Percentiles rank a stretch among this genome's conserved stretches.
Evolutionary conservation across 345 rosid species (phyloP).

Genomic region (Eucalyptus fibrosa): DNA sequence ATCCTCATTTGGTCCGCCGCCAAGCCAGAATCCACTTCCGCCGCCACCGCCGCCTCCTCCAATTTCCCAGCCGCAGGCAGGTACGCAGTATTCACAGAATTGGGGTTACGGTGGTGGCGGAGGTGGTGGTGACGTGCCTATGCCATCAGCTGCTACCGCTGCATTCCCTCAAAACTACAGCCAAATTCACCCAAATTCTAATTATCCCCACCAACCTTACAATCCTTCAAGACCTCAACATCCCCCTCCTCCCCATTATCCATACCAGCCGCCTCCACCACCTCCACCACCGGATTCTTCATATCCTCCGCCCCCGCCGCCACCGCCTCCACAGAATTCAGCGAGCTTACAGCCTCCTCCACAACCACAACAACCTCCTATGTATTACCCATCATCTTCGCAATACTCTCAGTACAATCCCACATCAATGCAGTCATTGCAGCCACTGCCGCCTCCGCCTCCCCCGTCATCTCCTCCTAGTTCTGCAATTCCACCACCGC

Average conservation of each 20-base stretch:
- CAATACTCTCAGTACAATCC: slow-evolving; percentile 34
- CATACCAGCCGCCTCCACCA: slow-evolving; percentile 54
- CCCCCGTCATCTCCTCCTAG: slow-evolving; percentile 22
- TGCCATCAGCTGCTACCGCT: slow-evolving; percentile 11
- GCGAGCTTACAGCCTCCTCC: not conserved
- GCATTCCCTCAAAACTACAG: not conserved
- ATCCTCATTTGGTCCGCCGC: slow-evolving; percentile 11
- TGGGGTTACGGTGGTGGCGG: slow-evolving; percentile 4
- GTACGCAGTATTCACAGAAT: slow-evolving; percentile 16
- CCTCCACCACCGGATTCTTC: slow-evolving; percentile 51
- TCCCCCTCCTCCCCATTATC: slow-evolving; percentile 50
- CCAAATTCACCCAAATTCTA: slow-evolving; percentile 6
- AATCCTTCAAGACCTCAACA: slow-evolving; percentile 36
- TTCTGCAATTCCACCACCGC: slow-evolving; percentile 61
- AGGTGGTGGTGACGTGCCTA: not conserved
- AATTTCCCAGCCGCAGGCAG: slow-evolving; percentile 7
- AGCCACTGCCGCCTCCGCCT: slow-evolving; percentile 49
- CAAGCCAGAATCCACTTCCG: slow-evolving; percentile 9
- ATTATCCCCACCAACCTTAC: slow-evolving; percentile 7
- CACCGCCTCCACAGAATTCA: slow-evolving; percentile 28
- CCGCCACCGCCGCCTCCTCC: slow-evolving; percentile 7
- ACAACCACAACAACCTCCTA: slow-evolving; percentile 20
- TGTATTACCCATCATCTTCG: slow-evolving; percentile 39
- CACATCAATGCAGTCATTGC: slow-evolving; percentile 29
- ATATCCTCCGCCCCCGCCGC: slow-evolving; percentile 35